Evolutionary conservation across 164 flowering plant genomes (phyloP), one percentile per base, ranked within the genome.

Genomic region (Houttuynia cordata): DNA sequence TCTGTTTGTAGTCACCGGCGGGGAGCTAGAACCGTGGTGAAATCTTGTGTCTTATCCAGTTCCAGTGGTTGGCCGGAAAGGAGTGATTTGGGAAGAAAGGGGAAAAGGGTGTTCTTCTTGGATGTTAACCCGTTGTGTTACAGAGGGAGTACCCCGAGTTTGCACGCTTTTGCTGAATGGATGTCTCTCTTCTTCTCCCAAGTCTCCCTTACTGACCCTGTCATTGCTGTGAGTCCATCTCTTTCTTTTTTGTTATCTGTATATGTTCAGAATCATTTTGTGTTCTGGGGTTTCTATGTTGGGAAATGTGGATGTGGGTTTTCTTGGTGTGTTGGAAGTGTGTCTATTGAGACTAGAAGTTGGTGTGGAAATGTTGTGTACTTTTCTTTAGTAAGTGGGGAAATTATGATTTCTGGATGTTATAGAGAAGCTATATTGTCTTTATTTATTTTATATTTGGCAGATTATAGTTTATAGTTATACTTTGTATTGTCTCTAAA

Each of bases 121-220:
- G 98, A 89, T 61, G 96, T 89, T 51, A 89, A 89, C 69, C 86
- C 97, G 14, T 72, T 93, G 12, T 89, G 96, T 67, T 89, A 90
- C 51, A 72, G 47, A 10, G 94, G 98, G 61, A 84, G 74, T 58
- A 76, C 57, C 1, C 96, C 86, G 1, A 83, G 90, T 61, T 77
- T 86, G 64, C 74, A 62, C 17, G 74, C 90, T 41, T 93, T 93
- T 64, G 90, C 81, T 72, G 79, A 73, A 21, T 93, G 98, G 98
- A 53, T 87, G 56, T 86, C 96, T 51, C 86, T 93, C 41, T 82
- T 89, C 81, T 84, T 93, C 79, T 71, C 79, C 24, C 72, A 83
- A 80, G 96, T 93, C 73, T 80, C 87, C 77, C 83, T 58, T 30
- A 53, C 49, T 3, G 76, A 84, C 64, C 97, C 98, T 55, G 90